Conservation (phyloP, 352 stramenopile genomes). For the Globisporangium emineosum region DNA sequence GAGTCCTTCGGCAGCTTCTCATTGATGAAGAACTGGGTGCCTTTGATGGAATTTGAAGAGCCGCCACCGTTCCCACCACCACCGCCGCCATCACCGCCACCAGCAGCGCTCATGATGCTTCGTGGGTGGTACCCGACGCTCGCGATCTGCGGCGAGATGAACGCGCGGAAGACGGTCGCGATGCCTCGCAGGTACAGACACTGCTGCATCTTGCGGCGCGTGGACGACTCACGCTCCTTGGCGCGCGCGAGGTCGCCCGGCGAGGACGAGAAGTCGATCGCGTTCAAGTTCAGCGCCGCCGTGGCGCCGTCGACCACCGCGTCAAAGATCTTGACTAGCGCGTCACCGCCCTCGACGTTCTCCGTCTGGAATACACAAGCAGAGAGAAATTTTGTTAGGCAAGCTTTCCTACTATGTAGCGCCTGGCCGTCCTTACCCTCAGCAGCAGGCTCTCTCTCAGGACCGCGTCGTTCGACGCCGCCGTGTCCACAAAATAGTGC, state of each 20-base stretch:
- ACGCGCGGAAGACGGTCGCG: conserved; percentile 39
- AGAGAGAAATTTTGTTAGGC: neutral
- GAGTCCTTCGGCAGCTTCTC: conserved; percentile 14
- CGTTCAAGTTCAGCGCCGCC: conserved; percentile 37
- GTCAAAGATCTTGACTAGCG: conserved; percentile 44
- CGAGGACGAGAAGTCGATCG: conserved; percentile 41
- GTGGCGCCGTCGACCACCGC: conserved; percentile 42
- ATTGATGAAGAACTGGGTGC: conserved; percentile 9
- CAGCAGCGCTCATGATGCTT: conserved; percentile 18
- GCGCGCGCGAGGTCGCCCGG: conserved; percentile 29
- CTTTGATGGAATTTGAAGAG: neutral
- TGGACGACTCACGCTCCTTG: conserved; percentile 29
- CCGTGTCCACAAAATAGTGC: conserved; percentile 63
- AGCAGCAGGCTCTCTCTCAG: conserved; percentile 47
- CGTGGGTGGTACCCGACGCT: conserved; percentile 41
- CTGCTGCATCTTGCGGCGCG: conserved; percentile 45
- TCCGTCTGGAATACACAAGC: conserved; percentile 34
- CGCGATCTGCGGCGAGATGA: conserved; percentile 45
- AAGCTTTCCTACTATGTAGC: neutral
- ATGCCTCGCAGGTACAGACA: conserved; percentile 54
- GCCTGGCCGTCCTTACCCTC: conserved; percentile 22
- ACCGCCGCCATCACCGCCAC: neutral
- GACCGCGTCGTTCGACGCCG: conserved; percentile 47
- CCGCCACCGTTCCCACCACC: too few relatives aligned
- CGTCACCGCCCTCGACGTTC: conserved; percentile 46